Evolutionary conservation across 148 eudicot species (phyloP).

Genomic region (Vaccinium macrocarpon): DNA sequence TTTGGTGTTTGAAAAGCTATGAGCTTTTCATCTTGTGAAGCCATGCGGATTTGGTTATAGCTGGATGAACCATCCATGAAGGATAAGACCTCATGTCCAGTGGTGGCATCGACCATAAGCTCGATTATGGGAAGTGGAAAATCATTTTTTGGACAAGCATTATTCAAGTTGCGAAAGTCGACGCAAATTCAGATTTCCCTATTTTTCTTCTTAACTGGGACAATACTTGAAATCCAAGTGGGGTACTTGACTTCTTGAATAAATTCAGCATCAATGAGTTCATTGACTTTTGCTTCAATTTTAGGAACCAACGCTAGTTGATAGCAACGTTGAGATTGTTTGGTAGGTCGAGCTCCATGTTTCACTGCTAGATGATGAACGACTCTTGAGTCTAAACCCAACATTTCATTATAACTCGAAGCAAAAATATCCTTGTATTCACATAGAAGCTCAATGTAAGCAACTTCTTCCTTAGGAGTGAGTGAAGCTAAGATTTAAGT

Average conservation of each 20-base stretch:
- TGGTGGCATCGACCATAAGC: not conserved
- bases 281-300: not conserved
- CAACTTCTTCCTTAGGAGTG: too few relatives aligned
- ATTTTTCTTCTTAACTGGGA: not conserved
- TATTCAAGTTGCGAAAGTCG: not conserved
- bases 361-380: too few relatives aligned
- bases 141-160: not conserved
- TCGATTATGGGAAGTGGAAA: not conserved
- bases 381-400: too few relatives aligned
- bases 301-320: not conserved
- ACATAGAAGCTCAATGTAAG: not conserved
- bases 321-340: not conserved
- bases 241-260: not conserved
- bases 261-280: not conserved
- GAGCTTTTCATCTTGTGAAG: too few relatives aligned
- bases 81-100: not conserved
- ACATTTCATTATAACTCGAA: too few relatives aligned
- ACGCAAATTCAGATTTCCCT: not conserved
- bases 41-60: too few relatives aligned
- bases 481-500: too few relatives aligned
- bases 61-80: too few relatives aligned
- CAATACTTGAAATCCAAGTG: not conserved
- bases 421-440: not conserved
- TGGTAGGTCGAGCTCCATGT: too few relatives aligned
- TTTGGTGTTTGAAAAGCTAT: too few relatives aligned